Conservation (phyloP, 371 early-diverging fungal genomes). For the Zychaea mexicana region DNA sequence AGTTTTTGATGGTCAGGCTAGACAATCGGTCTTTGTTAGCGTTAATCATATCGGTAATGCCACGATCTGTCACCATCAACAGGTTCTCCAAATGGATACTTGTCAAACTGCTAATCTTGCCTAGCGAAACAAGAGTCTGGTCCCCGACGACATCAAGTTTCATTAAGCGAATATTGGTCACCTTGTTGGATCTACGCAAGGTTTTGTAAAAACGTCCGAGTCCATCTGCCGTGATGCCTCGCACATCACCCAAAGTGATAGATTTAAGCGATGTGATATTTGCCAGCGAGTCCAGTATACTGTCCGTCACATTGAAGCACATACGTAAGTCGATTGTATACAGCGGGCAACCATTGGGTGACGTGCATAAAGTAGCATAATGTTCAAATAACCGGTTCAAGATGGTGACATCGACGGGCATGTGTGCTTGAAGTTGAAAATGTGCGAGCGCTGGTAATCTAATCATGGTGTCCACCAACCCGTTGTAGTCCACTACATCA, state of each 20-base stretch:
- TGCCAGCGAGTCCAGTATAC: not conserved
- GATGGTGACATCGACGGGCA: not conserved
- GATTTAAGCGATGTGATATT: not conserved
- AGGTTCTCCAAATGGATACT: not conserved
- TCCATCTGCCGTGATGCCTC: not conserved
- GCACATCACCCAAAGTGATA: not conserved
- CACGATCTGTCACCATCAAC: not conserved
- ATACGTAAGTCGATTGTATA: not conserved
- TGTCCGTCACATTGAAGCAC: not conserved
- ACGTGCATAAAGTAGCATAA: not conserved
- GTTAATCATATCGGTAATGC: not conserved
- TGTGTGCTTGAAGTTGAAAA: not conserved
- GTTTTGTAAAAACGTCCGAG: not conserved
- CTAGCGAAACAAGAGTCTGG: not conserved
- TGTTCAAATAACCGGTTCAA: not conserved
- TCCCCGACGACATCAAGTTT: not conserved
- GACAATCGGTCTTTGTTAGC: not conserved
- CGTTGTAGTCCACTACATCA: not conserved
- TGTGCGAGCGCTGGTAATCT: not conserved
- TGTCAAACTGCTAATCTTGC: not conserved
- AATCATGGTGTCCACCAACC: not conserved
- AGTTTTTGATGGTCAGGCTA: not conserved
- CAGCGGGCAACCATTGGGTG: not conserved
- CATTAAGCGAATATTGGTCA: not conserved
- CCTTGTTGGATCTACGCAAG: not conserved